Evolutionary conservation across 2,329 filamentous ascomycete genomes (phyloP).

Genomic region (Myrmaecium sp.): DNA sequence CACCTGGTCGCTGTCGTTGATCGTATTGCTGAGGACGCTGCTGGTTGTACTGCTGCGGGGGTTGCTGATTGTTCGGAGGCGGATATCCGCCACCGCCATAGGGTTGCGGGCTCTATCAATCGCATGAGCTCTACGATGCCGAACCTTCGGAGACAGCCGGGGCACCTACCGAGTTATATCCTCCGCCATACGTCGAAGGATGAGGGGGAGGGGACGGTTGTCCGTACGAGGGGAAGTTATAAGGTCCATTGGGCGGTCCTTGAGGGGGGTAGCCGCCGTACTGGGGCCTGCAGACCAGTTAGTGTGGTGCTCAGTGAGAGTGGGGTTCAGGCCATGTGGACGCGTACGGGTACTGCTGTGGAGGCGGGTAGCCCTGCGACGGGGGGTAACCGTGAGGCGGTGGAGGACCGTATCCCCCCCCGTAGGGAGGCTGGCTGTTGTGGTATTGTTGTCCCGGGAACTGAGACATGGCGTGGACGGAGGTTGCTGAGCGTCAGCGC

Average conservation of each 20-base stretch:
- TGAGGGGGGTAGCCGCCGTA: constrained; percentile 16
- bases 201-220: constrained; percentile 27
- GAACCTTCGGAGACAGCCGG: no score
- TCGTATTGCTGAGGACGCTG: constrained; percentile 8
- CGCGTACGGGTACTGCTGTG: constrained; percentile 5
- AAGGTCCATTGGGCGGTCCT: constrained; percentile 21
- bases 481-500: no score
- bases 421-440: constrained; percentile 15
- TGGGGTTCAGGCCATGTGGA: neutral
- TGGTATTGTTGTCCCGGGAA: constrained; percentile 26
- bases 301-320: constrained; percentile 3
- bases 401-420: constrained; percentile 4
- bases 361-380: constrained; percentile 7
- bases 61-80: constrained; percentile 10
- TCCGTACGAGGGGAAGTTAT: constrained; percentile 21
- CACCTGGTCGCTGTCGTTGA: constrained; percentile 6
- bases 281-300: constrained; percentile 10
- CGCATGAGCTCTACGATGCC: no score
- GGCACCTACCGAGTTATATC: constrained; percentile 23
- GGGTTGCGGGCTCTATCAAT: constrained; percentile 4
- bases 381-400: neutral
- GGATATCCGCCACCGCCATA: constrained; percentile 5
- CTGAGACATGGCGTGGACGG: constrained; percentile 24
- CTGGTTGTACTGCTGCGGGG: constrained; percentile 8
- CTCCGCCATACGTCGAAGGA: constrained; percentile 18